Evolutionary conservation across 768 basidiomycete genomes (phyloP).

Genomic region (Trametes coccinea): DNA sequence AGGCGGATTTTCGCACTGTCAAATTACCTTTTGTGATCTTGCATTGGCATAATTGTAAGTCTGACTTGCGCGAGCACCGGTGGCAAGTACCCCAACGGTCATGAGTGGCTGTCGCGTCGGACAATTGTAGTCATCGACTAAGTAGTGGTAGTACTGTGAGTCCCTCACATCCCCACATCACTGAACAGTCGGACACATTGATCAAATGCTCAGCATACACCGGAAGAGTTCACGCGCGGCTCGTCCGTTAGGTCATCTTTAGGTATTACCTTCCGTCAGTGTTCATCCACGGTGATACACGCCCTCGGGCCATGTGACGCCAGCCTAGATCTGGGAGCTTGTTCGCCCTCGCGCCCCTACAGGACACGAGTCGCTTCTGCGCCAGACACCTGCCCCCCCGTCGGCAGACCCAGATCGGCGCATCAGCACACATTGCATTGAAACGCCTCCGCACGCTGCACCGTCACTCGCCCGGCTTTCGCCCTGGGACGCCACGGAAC

Average conservation of each 20-base stretch:
- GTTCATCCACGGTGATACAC: conserved; percentile 10
- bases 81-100: too few species aligned
- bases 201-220: neutral
- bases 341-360: neutral
- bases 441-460: conserved; percentile 11
- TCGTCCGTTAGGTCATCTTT: conserved; percentile 16
- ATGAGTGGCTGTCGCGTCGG: too few species aligned
- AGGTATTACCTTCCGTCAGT: conserved; percentile 12
- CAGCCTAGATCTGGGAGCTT: conserved; percentile 11
- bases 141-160: too few species aligned
- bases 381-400: conserved; percentile 10
- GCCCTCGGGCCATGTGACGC: conserved; percentile 16
- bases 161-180: too few species aligned
- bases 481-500: conserved; percentile 25
- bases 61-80: too few species aligned
- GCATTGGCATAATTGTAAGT: too few species aligned
- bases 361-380: conserved; percentile 14
- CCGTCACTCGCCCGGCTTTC: conserved; percentile 13
- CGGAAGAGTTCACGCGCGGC: neutral
- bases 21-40: too few species aligned
- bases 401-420: conserved; percentile 8
- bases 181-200: neutral
- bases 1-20: too few species aligned
- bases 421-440: conserved; percentile 14
- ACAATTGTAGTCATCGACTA: too few species aligned